phyloP scores from a whole-genome alignment of 768 basidiomycete genomes.

The Lactarius quietus region DNA sequence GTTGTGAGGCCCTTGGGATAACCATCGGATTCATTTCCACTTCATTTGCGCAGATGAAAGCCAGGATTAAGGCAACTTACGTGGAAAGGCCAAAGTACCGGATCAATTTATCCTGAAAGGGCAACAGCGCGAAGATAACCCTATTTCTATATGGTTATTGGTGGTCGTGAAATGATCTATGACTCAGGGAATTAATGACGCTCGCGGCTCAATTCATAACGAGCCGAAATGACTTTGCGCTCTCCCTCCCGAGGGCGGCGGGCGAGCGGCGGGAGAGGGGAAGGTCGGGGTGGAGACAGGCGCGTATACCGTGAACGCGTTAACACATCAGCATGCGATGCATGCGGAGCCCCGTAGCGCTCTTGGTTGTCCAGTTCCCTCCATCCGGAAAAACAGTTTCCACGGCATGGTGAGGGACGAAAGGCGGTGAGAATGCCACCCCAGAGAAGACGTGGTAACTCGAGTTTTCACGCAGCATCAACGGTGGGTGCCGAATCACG shows the following conservation, averaged over 20 bases:
- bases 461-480: neutral
- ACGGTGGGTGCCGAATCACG: neutral
- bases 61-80: neutral
- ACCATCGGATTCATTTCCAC: constrained; percentile 1
- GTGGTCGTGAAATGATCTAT: neutral
- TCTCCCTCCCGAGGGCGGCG: constrained; percentile 1
- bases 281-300: constrained; percentile 1
- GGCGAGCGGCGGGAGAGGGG: constrained; percentile 7
- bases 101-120: neutral
- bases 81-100: neutral
- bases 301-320: neutral
- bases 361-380: neutral
- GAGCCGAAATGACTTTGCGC: constrained; percentile 2
- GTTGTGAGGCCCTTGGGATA: constrained; percentile 9
- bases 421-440: neutral
- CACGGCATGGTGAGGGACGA: neutral
- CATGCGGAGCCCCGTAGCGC: constrained; percentile 8
- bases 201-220: constrained; percentile 3
- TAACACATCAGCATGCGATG: constrained; percentile 9
- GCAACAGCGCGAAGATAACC: neutral
- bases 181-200: neutral
- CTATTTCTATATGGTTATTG: constrained; percentile 5
- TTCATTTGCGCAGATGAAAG: constrained; percentile 15
- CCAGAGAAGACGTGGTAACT: constrained; percentile 3
- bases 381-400: constrained; percentile 12